phyloP scores from a whole-genome alignment of 345 rosid genomes.

The Angophora floribunda region DNA sequence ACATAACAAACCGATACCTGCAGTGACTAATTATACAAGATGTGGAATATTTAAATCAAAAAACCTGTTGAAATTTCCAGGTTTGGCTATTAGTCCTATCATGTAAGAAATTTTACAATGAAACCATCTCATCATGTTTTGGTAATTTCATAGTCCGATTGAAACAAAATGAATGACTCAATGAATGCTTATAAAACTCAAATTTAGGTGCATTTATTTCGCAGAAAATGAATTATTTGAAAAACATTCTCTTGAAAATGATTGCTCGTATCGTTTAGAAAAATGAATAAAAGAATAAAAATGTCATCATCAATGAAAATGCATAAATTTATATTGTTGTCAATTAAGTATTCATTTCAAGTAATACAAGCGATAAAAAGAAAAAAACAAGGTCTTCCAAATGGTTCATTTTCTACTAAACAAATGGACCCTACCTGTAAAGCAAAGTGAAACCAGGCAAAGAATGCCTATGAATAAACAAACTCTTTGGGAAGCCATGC shows the following conservation, averaged over 20 bases:
- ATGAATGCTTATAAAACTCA: background rate
- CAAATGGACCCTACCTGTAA: background rate
- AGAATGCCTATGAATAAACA: background rate
- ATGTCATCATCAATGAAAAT: no score
- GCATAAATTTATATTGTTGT: no score
- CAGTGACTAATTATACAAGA: background rate
- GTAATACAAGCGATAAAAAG: no score
- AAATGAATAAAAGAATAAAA: no score
- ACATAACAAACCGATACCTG: no score
- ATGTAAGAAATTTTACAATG: no score
- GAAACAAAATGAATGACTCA: background rate
- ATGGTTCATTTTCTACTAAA: fast-evolving
- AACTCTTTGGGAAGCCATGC: background rate
- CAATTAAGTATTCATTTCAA: no score
- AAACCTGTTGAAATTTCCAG: background rate
- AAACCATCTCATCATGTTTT: background rate
- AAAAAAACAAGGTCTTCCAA: no score
- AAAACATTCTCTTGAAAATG: no score
- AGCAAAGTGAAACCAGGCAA: background rate
- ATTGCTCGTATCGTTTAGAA: no score
- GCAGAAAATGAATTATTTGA: background rate
- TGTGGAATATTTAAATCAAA: background rate
- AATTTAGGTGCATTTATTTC: no score
- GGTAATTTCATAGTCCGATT: background rate
- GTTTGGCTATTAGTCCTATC: background rate